Conservation (phyloP, 1,284 basidiomycete species). For the Ustilago curta region DNA sequence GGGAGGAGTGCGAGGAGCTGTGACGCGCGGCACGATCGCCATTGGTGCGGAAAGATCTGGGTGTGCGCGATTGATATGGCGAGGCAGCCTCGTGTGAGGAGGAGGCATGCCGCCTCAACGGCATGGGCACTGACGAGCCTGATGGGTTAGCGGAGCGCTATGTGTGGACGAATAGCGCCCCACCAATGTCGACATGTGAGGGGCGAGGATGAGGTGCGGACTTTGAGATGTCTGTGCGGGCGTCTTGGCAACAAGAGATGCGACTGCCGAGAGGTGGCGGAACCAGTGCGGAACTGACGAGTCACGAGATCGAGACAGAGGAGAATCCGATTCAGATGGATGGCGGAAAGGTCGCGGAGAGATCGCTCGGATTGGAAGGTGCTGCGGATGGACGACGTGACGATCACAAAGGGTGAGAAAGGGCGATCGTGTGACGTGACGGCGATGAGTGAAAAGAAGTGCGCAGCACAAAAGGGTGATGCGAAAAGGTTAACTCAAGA, state of each 20-base stretch:
- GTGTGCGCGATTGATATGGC: background rate
- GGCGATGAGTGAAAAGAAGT: constrained; percentile 5
- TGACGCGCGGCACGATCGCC: constrained; percentile 1
- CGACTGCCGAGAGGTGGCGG: background rate
- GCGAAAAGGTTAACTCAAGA: background rate
- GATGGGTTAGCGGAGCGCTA: constrained; percentile 25
- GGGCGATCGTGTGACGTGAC: background rate
- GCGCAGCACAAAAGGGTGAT: background rate
- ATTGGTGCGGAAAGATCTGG: constrained; percentile 7
- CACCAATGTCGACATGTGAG: constrained; percentile 21
- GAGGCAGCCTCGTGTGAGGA: constrained; percentile 8
- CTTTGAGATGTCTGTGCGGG: background rate
- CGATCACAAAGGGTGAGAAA: constrained; percentile 1
- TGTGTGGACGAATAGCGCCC: background rate
- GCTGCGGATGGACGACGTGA: background rate
- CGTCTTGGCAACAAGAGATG: background rate
- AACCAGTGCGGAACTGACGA: background rate
- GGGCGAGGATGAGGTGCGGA: background rate
- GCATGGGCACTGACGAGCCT: constrained; percentile 19
- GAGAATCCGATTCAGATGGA: background rate
- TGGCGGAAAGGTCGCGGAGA: background rate
- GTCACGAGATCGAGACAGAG: background rate
- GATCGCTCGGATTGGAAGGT: background rate
- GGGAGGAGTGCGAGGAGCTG: constrained; percentile 17
- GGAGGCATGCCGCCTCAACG: constrained; percentile 20